Base-by-base conservation (phyloP, 2,329 filamentous ascomycete species). In the Escovopsis sp. region DNA sequence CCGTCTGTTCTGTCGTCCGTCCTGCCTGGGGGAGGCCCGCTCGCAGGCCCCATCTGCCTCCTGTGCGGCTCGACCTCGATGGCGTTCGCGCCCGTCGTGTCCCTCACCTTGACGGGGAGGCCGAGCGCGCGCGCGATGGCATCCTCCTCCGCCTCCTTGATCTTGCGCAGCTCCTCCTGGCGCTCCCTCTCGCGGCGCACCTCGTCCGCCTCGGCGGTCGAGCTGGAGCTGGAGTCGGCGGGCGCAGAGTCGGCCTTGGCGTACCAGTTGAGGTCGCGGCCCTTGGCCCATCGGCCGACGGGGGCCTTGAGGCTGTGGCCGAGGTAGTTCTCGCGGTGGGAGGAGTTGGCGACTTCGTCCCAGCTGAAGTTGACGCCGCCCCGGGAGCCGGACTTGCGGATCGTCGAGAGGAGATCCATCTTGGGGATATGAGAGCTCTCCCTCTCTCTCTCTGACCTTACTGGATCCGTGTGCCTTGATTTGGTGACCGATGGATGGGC, bases 281-380 rank as follows among this genome's bases (percentile, higher is more conserved):
- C 77, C 52, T 88, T 77, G 50, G 90, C 83, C 87, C 87, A 94
- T 45, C 87, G 79, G 7, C 87, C 87, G 4, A 94, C 86, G 0
- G 87, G 84, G 0, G 87, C 87, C 66, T 88, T 94, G 39, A 94
- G 61, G 39, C 82, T 90, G 62, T 94, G 87, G 35, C 87, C 87
- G 7, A 94, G 79, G 56, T 76, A 79, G 49, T 78, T 94, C 58
- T 98, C 87, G 56, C 90, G 86, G 51, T 94, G 87, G 16, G 71
- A 63, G 34, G 86, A 92, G 44, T 68, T 76, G 54, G 88, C 79
- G 52, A 98, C 88, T 47, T 94, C 86, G 45, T 88, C 82, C 90
- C 90, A 96, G 61, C 79, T 87, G 65, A 98, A 98, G 57, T 94
- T 86, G 58, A 81, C 81, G 53, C 90, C 90, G 51, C 90, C 90